Evolutionary conservation across 768 basidiomycete genomes (phyloP), one percentile per base, ranked within the genome.

Genomic region (Lentinula detonsa): DNA sequence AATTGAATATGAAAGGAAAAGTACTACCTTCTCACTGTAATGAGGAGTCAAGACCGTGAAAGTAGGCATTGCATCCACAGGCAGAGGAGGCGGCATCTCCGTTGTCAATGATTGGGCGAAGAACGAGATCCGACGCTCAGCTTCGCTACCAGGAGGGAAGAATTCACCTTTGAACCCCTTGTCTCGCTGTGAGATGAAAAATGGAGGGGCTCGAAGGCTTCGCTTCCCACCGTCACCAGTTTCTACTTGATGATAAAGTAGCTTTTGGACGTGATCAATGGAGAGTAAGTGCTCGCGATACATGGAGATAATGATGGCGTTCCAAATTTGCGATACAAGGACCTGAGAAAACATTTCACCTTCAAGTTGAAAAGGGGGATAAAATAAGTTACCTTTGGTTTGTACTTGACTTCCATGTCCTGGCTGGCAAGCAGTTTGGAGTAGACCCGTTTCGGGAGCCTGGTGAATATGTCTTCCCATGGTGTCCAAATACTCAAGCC

Each of bases 301-400:
- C 97, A 99, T 99, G 13, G 96, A 98, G 66, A 99, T 98, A 75
- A 99, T 97, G 76, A 99, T 88, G 23, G 97, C 97, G 71, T 99
- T 99, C 97, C 97, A 98, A 59, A 99, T 95, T 75, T 98, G 97
- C 15, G 95, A 97, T 48, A 99, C 96, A 43, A 99, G 83, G 42
- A 99, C 94, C 92, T 94, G 59, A 31, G 40, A 35, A 28, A 23
- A 21, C 21, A 23, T 9, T 6, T 16, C 42, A 64, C 53, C 64
- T 39, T 59, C 4, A 31, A 11, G 42, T 42, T n/a, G n/a, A n/a
- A 23, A 7, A 37, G 2, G 64, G 16, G 15, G 33, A 31, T 55
- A 56, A 4, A 6, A 58, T 39, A 8, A 69, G 81, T n/a, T 61
- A 93, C 94, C 88, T 98, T 99, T 55, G 97, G 97, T 76, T 98